Percentiles rank a stretch among this genome's conserved stretches.
Evolutionary conservation across 345 rosid species (phyloP).

Genomic region (Erucastrum elatum): DNA sequence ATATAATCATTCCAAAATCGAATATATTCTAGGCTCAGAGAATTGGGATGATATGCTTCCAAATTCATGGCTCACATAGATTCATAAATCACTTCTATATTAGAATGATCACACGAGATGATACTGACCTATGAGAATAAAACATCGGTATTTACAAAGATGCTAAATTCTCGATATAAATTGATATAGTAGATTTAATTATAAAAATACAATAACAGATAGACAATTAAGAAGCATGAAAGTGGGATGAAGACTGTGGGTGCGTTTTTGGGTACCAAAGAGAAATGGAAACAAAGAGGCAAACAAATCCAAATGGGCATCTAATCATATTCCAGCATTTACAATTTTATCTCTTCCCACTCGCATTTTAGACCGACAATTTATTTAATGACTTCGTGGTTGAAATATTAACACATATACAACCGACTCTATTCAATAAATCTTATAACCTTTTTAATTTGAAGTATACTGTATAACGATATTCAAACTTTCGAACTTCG

Average conservation of each 20-base stretch:
- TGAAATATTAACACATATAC: background rate
- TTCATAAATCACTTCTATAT: conserved; percentile 12
- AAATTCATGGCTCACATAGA: conserved; percentile 11
- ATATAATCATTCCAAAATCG: background rate
- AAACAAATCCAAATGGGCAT: conserved; percentile 36
- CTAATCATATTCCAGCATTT: conserved; percentile 38
- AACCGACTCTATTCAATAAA: background rate
- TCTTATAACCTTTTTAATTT: background rate
- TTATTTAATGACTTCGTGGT: conserved; percentile 7
- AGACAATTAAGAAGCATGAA: conserved; percentile 2
- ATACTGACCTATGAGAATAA: conserved; percentile 15
- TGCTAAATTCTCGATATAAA: conserved; percentile 9
- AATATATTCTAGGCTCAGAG: conserved; percentile 19
- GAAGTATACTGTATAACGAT: background rate
- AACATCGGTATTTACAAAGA: conserved; percentile 4
- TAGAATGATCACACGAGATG: background rate
- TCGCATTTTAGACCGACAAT: conserved; percentile 21
- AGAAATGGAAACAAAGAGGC: conserved; percentile 25
- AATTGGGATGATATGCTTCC: conserved; percentile 20
- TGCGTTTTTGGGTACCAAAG: conserved; percentile 24
- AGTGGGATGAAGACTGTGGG: conserved; percentile 30
- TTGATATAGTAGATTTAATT: background rate
- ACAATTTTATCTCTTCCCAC: conserved; percentile 21
- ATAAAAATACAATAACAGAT: background rate
- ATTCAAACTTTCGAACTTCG: no score